These are phyloP conservation scores for Flaveria brownii DNA, from an alignment of 129 eudicot species.

Conservation along the genomic window DNA sequence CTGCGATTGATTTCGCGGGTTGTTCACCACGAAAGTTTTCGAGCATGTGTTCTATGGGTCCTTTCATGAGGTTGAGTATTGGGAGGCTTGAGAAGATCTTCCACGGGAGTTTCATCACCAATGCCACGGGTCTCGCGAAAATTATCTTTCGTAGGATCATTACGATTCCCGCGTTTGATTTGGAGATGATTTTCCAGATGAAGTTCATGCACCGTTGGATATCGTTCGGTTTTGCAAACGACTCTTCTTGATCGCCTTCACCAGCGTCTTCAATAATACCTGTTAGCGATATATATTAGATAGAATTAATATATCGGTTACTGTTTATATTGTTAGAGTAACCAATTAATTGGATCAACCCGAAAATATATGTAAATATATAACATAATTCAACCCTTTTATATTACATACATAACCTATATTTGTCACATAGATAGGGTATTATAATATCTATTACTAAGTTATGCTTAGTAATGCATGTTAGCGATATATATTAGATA, in stretches of 20 bases:
- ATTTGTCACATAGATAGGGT: too few relatives aligned
- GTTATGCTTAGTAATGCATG: too few relatives aligned
- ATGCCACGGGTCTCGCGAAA: conserved; percentile 29
- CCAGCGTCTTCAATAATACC: background rate
- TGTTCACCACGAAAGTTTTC: conserved; percentile 22
- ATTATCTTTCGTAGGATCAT: conserved; percentile 32
- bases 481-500: too few relatives aligned
- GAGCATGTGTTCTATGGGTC: conserved; percentile 32
- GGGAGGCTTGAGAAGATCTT: conserved; percentile 53
- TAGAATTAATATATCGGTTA: background rate
- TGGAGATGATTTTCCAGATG: conserved; percentile 17
- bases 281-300: background rate
- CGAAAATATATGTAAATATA: too few relatives aligned
- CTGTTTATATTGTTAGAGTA: background rate
- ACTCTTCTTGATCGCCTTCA: conserved; percentile 13
- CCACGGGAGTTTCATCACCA: conserved; percentile 47
- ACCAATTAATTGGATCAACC: too few relatives aligned
- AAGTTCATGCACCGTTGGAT: conserved; percentile 4
- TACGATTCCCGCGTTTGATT: conserved; percentile 28
- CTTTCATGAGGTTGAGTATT: conserved; percentile 42
- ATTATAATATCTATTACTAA: too few relatives aligned
- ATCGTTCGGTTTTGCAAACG: conserved; percentile 13
- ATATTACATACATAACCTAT: too few relatives aligned
- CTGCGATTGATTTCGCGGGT: conserved; percentile 11
- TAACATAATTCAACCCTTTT: too few relatives aligned